These are phyloP conservation scores for Handroanthus guayacan DNA, from an alignment of 257 asterid species.

Conservation along the genomic window DNA sequence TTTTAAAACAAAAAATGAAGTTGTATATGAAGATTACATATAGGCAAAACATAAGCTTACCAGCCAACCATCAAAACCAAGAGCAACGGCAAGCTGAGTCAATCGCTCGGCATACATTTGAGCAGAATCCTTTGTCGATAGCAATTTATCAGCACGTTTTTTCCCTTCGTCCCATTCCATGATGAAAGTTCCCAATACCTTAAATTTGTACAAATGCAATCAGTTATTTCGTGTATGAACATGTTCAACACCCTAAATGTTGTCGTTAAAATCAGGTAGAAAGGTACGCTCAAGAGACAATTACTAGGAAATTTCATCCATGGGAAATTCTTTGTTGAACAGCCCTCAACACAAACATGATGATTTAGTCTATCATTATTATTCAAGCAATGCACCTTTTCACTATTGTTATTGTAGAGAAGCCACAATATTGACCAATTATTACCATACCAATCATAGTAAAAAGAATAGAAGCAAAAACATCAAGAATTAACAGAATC, in stretches of 20 bases:
- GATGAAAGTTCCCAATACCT: conserved; percentile 94
- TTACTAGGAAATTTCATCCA: not conserved
- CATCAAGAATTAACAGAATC: conserved; percentile 10
- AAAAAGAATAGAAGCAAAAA: not conserved
- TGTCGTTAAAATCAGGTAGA: not conserved
- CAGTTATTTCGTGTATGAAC: conserved; percentile 19
- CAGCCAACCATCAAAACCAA: conserved; percentile 99
- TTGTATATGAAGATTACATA: conserved; percentile 3
- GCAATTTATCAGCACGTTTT: conserved; percentile 58
- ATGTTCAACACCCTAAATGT: conserved; percentile 7
- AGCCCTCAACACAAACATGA: conserved; percentile 21
- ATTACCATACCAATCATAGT: conserved; percentile 15
- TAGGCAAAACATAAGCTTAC: conserved; percentile 49
- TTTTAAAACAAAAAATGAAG: conserved; percentile 10
- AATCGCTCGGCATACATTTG: conserved; percentile 85
- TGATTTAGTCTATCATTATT: not conserved
- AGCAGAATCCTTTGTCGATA: conserved; percentile 70
- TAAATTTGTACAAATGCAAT: conserved; percentile 28
- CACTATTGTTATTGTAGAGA: not conserved
- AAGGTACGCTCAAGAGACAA: not conserved
- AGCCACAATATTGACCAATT: not conserved
- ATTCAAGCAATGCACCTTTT: conserved; percentile 19
- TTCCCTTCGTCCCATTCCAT: conserved; percentile 94
- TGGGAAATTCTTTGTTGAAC: conserved; percentile 11
- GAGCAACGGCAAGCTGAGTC: conserved; percentile 82